Evolutionary conservation across 2,329 filamentous ascomycete species (phyloP), one percentile per base, ranked within the genome.

Genomic region (Emericellopsis atlantica): DNA sequence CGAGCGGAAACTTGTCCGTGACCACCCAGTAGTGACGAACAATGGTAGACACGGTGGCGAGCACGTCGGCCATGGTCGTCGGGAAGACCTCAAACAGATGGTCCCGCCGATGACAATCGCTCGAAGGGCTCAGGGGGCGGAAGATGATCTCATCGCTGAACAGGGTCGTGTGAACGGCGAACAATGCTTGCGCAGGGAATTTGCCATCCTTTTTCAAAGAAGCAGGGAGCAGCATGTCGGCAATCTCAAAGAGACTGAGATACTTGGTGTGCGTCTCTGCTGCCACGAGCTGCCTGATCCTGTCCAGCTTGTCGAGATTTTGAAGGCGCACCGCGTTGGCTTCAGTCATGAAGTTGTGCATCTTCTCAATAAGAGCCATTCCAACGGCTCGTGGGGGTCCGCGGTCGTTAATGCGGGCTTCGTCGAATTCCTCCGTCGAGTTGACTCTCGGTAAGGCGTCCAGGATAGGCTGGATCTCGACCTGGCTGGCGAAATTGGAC

Each of bases 81-180:
- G 62, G 56, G 15, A 60, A 56, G 10, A 89, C 67, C 46, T 79
- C 72, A 49, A 81, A 84, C 24, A 83, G 49, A 44, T 71, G 69
- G 7, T 72, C 56, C 59, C 70, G 51, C 60, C 76, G 54, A 42
- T 61, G 60, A 35, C 52, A 66, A 54, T 54, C 58, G 58, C 70
- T 57, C 58, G 69, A 55, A 46, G 70, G 50, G 58, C 68, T 56
- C 54, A 73, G 46, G 2, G 69, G 64, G 2, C 68, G 66, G 52
- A 88, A 84, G 18, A 51, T 74, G 40, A 77, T 66, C 8, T 79
- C 76, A 44, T 79, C 70, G 33, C 69, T 65, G 21, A 69, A 56
- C 7, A 90, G 54, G 8, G 79, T 72, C 42, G 74, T 74, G 48
- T 87, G 80, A 6, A 88, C 76, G 4, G 84, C 83, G 50, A 86